Percentiles rank a stretch among this genome's conserved stretches.
Evolutionary conservation across 345 rosid genomes (phyloP).

Genomic region (Limnanthes douglasii): DNA sequence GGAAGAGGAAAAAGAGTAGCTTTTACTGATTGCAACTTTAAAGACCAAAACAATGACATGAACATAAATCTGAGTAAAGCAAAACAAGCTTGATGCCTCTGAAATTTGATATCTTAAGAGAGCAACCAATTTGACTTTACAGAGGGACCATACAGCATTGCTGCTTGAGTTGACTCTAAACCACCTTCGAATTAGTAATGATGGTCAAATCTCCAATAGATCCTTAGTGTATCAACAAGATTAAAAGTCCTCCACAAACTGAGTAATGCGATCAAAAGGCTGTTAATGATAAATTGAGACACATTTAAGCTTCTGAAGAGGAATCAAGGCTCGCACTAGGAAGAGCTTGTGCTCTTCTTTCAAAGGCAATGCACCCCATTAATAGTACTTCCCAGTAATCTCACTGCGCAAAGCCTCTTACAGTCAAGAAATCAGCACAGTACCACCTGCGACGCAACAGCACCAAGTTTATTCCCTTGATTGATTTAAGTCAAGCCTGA

Average conservation of each 20-base stretch:
- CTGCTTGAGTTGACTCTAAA: slow-evolving; percentile 44
- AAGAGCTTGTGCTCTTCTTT: slow-evolving; percentile 59
- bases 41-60: too few relatives aligned
- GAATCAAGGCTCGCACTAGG: slow-evolving; percentile 44
- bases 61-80: too few relatives aligned
- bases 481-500: slow-evolving; percentile 10
- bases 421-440: slow-evolving; percentile 13
- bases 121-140: slow-evolving; percentile 28
- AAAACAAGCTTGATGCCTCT: too few relatives aligned
- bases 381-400: slow-evolving; percentile 45
- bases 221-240: slow-evolving; percentile 41
- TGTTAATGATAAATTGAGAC: slow-evolving; percentile 45
- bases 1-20: too few relatives aligned
- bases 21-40: too few relatives aligned
- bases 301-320: slow-evolving; percentile 47
- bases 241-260: slow-evolving; percentile 49
- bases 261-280: slow-evolving; percentile 42
- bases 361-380: slow-evolving; percentile 50
- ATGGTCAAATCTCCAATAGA: slow-evolving; percentile 43
- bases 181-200: slow-evolving; percentile 46
- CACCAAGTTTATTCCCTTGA: slow-evolving; percentile 24
- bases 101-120: slow-evolving; percentile 46
- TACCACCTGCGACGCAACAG: slow-evolving; percentile 13
- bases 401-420: slow-evolving; percentile 44
- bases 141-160: slow-evolving; percentile 46